Evolutionary conservation across 78 protist species (phyloP).

Genomic region (Speleostelium caveatum): DNA sequence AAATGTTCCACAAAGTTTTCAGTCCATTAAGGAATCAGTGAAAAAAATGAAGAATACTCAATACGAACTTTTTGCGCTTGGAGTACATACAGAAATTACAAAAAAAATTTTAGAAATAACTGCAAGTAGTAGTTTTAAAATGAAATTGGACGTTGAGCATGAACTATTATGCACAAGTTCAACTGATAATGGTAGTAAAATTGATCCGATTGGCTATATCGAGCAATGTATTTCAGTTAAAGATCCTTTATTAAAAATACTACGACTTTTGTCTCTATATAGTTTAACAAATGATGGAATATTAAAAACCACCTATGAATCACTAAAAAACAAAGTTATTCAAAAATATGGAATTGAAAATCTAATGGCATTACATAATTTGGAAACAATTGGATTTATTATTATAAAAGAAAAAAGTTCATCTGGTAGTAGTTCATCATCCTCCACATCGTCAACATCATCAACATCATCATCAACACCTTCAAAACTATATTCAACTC

Average conservation of each 20-base stretch:
- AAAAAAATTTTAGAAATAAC: conserved; percentile 34
- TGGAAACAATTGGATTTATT: conserved; percentile 21
- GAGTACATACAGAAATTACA: conserved; percentile 57
- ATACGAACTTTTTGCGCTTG: conserved; percentile 11
- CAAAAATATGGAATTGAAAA: conserved; percentile 37
- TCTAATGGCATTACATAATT: neutral
- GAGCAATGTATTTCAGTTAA: conserved; percentile 76
- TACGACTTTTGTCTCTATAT: conserved; percentile 85
- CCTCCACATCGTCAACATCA: neutral
- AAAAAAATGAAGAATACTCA: conserved; percentile 49
- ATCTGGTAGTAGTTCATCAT: neutral
- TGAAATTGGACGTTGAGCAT: conserved; percentile 76
- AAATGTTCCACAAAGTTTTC: no score
- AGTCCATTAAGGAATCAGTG: conserved; percentile 77
- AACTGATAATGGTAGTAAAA: neutral
- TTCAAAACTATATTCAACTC: neutral
- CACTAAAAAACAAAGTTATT: conserved; percentile 48
- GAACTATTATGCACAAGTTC: neutral
- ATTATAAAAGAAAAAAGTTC: neutral
- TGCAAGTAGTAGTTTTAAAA: conserved; percentile 21
- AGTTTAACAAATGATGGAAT: conserved; percentile 84
- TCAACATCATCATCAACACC: no score
- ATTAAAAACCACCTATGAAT: conserved; percentile 50
- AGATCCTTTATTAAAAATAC: conserved; percentile 82
- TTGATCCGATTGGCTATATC: no score